Percentiles rank a stretch among this genome's conserved stretches.
phyloP scores from a whole-genome alignment of 2,329 filamentous ascomycete genomes.

The Triangularia verruculosa region DNA sequence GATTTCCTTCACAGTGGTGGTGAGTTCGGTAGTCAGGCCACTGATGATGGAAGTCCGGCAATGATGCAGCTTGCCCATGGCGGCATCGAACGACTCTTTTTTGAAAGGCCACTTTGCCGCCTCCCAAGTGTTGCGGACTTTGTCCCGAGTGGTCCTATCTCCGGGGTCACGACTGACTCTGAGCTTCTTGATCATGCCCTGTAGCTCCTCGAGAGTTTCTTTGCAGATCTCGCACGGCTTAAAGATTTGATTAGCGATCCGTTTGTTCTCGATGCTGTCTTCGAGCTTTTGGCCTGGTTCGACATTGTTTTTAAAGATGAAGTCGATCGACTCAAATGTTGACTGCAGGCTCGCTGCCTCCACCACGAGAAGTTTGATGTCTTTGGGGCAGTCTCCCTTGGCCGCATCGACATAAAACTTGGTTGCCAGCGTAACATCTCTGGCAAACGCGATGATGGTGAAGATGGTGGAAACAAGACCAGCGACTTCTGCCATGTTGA shows the following conservation, averaged over 20 bases:
- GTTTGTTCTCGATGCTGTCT: not conserved
- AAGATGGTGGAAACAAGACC: not conserved
- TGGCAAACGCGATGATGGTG: not conserved
- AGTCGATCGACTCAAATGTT: slow-evolving; percentile 7
- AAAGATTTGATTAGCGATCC: not conserved
- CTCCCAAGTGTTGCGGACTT: not conserved
- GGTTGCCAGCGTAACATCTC: not conserved
- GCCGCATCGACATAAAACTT: slow-evolving; percentile 9
- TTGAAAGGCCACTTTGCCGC: slow-evolving; percentile 6
- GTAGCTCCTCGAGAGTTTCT: not conserved
- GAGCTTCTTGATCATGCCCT: not conserved
- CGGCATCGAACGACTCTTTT: slow-evolving; percentile 1
- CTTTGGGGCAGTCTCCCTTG: slow-evolving; percentile 9
- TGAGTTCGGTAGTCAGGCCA: slow-evolving; percentile 8
- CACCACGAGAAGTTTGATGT: slow-evolving; percentile 12
- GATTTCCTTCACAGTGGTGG: not conserved
- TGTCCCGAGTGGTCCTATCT: not conserved
- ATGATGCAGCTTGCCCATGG: not conserved
- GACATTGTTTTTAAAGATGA: not conserved
- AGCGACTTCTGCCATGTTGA: slow-evolving; percentile 1
- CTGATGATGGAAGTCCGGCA: slow-evolving; percentile 8
- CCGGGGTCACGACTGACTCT: not conserved
- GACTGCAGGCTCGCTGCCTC: slow-evolving; percentile 14
- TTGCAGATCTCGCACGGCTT: not conserved
- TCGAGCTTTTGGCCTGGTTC: not conserved